Percentiles rank a stretch among this genome's conserved stretches.
These are phyloP conservation scores for Thalassiosira profunda DNA, from an alignment of 108 stramenopile genomes.

Conservation along the genomic window DNA sequence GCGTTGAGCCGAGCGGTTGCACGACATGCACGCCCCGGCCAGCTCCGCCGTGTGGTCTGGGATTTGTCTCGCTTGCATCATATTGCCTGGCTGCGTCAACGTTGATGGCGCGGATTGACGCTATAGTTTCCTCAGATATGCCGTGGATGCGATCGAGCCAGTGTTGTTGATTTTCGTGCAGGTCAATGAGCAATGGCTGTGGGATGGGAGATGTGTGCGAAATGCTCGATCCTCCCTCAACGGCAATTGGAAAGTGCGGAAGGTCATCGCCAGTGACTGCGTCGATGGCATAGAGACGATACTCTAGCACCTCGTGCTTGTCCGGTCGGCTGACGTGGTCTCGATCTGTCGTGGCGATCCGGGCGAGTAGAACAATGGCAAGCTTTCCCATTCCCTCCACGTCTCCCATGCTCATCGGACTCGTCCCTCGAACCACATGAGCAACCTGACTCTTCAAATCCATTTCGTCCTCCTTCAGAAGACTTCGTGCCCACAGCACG, in stretches of 20 bases:
- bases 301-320: conserved; percentile 36
- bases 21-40: conserved; percentile 79
- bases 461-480: conserved; percentile 43
- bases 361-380: conserved; percentile 61
- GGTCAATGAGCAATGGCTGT: conserved; percentile 73
- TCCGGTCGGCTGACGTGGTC: conserved; percentile 29
- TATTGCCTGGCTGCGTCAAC: conserved; percentile 20
- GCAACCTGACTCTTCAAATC: conserved; percentile 9
- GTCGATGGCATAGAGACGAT: conserved; percentile 65
- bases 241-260: conserved; percentile 58
- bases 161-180: conserved; percentile 72
- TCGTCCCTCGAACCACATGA: conserved; percentile 56
- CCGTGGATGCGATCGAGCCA: conserved; percentile 58
- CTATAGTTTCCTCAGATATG: conserved; percentile 24
- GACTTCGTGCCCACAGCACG: conserved; percentile 74
- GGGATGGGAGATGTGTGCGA: conserved; percentile 43
- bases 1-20: conserved; percentile 59
- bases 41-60: conserved; percentile 62
- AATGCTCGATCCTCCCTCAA: conserved; percentile 46
- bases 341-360: conserved; percentile 30
- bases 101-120: conserved; percentile 36
- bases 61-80: not conserved
- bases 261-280: conserved; percentile 72
- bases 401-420: conserved; percentile 80
- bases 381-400: conserved; percentile 76